Evolutionary conservation across 129 eudicot species (phyloP), one percentile per base, ranked within the genome.

Genomic region (Lactuca sativa): DNA sequence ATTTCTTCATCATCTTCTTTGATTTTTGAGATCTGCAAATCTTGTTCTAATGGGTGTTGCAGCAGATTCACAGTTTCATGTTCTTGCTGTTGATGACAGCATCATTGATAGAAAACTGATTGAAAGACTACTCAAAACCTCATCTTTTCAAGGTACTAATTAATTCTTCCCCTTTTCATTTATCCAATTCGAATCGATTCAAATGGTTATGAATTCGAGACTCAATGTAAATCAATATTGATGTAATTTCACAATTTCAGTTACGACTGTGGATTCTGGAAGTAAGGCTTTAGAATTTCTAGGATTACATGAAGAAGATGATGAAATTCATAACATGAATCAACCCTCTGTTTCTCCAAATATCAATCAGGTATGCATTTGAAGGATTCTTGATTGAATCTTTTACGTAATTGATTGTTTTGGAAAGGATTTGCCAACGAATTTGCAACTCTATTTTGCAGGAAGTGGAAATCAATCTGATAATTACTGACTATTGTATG

Each of bases 401-500:
- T 60, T 62, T 12, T 34, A 12, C 16, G 31, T 33, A 18, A 62
- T 53, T 69, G 40, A 33, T 33, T 33, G 55, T 41, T 61, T 34
- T 47, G 4, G 57, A 66, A 6, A 48, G n/a, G 71, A 64, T 36
- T 64, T 52, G 52, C 49, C 25, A 4, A 38, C 40, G 15, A 58
- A 60, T 54, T 12, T 66, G 3, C 59, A 59, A 64, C 13, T 63
- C 57, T 13, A 43, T 69, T 67, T 75, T 76, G 43, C 84, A 88
- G 93, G 96, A 80, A 54, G 85, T 88, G 72, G 93, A 80, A 79
- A 90, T 91, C 71, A 91, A 91, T 88, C 91, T 91, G 44, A 84
- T 91, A 17, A 91, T 91, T 55, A 91, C 97, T 64, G 97, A 91
- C 83, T 91, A 91, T 71, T 91, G 97, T 75, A 91, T 91, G 97